phyloP scores from a whole-genome alignment of 305 asterid genomes.

The Fraxinus platypoda region DNA sequence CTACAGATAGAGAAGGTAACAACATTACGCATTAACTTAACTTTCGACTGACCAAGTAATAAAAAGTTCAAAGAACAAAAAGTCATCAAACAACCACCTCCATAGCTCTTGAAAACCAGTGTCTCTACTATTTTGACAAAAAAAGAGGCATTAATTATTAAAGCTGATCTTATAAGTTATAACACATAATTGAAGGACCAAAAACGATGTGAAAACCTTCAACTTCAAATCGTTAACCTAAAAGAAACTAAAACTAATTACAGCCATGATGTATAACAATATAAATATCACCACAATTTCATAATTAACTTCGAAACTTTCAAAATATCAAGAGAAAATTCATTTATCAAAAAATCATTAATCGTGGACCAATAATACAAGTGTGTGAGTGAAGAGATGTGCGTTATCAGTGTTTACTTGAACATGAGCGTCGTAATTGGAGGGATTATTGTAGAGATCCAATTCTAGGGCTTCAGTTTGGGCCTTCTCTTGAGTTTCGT shows the following conservation, averaged over 20 bases:
- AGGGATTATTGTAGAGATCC: conserved; percentile 49
- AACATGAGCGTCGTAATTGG: conserved; percentile 69
- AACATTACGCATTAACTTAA: neutral
- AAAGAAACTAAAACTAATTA: neutral
- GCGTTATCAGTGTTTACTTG: conserved; percentile 46
- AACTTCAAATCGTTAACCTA: neutral
- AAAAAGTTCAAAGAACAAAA: neutral
- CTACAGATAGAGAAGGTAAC: conserved; percentile 12
- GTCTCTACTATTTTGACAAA: neutral
- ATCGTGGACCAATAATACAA: neutral
- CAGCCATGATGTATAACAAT: neutral
- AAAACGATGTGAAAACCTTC: neutral
- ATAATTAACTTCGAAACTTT: conserved; percentile 4
- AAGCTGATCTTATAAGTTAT: neutral
- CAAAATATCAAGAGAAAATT: neutral
- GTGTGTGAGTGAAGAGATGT: neutral
- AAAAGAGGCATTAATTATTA: neutral
- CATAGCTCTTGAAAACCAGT: neutral
- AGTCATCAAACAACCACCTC: neutral
- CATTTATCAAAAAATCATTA: neutral
- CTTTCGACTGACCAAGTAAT: neutral
- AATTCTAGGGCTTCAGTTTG: conserved; percentile 64
- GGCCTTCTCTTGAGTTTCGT: conserved; percentile 54
- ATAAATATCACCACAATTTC: conserved; percentile 2
- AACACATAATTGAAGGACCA: neutral